Evolutionary conservation across 1,284 basidiomycete species (phyloP).

Genomic region (Microbotryomycetes sp.): DNA sequence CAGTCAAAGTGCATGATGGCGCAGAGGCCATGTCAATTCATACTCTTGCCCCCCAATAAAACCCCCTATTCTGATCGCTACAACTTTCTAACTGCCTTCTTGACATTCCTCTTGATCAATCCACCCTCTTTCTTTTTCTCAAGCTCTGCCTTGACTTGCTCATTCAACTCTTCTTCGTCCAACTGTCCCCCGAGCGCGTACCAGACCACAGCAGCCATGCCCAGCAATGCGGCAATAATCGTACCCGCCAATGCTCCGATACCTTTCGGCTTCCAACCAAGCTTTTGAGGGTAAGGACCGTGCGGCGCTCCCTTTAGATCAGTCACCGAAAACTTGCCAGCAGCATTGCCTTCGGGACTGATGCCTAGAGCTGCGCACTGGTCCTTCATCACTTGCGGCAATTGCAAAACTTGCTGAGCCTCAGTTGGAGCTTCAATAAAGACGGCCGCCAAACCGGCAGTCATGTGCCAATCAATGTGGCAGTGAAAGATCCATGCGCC

Average conservation of each 20-base stretch:
- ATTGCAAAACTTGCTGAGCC: constrained; percentile 47
- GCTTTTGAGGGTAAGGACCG: constrained; percentile 29
- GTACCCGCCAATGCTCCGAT: constrained; percentile 68
- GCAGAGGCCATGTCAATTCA: too few relatives aligned
- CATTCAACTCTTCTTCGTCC: constrained; percentile 35
- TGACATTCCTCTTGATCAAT: constrained; percentile 14
- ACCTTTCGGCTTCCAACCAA: constrained; percentile 29
- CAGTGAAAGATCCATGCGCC: constrained; percentile 67
- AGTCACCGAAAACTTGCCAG: constrained; percentile 54
- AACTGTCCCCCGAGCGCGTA: constrained; percentile 36
- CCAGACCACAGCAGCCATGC: constrained; percentile 73
- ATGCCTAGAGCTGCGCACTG: constrained; percentile 62
- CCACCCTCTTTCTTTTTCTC: constrained; percentile 23
- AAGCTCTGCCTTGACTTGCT: constrained; percentile 27
- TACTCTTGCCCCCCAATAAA: too few relatives aligned
- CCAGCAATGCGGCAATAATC: constrained; percentile 70
- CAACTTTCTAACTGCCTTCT: neutral
- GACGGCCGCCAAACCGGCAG: constrained; percentile 63
- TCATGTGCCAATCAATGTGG: constrained; percentile 58
- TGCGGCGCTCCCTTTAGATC: constrained; percentile 54
- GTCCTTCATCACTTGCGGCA: constrained; percentile 55
- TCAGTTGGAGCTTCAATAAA: constrained; percentile 66
- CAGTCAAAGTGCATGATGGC: too few relatives aligned
- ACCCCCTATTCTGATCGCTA: too few relatives aligned
- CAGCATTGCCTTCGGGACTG: constrained; percentile 68